These are phyloP conservation scores for Cochlearia excelsa DNA, from an alignment of 345 rosid species.

Conservation along the genomic window DNA sequence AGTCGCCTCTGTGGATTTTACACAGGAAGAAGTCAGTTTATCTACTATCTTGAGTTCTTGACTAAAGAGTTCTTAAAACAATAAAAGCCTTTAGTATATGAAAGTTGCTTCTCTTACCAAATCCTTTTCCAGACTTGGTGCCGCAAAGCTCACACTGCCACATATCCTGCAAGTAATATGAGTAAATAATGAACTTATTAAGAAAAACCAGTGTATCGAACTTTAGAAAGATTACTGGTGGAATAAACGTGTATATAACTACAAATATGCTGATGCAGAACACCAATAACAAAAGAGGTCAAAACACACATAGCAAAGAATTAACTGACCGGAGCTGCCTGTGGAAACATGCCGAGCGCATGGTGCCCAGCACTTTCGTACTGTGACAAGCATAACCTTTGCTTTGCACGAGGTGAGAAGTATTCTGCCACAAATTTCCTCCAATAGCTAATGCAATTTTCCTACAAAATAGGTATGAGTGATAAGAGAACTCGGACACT, in stretches of 20 bases:
- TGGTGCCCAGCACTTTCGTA: slow-evolving; percentile 83
- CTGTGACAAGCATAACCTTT: slow-evolving; percentile 86
- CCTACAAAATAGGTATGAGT: slow-evolving; percentile 45
- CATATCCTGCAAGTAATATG: slow-evolving; percentile 33
- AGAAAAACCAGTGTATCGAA: not conserved
- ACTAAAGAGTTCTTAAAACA: not conserved
- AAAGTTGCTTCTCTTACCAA: slow-evolving; percentile 31
- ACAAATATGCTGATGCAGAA: not conserved
- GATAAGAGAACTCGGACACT: slow-evolving; percentile 7
- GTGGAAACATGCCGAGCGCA: slow-evolving; percentile 92
- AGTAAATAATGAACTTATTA: not conserved
- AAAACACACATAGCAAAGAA: not conserved
- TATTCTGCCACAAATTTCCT: slow-evolving; percentile 89
- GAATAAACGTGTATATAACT: not conserved
- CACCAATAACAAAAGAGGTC: slow-evolving; percentile 18
- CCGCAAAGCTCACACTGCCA: slow-evolving; percentile 41
- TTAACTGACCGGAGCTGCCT: slow-evolving; percentile 79
- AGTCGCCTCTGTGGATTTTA: slow-evolving; percentile 66
- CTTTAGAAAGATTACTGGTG: not conserved
- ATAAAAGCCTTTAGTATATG: slow-evolving; percentile 5
- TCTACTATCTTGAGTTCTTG: slow-evolving; percentile 20
- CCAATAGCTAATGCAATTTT: slow-evolving; percentile 86
- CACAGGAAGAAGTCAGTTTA: slow-evolving; percentile 23
- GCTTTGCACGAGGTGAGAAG: slow-evolving; percentile 91
- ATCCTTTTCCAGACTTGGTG: slow-evolving; percentile 40